Conservation (phyloP, 1,284 basidiomycete genomes). For the Cystobasidium slooffiae region DNA sequence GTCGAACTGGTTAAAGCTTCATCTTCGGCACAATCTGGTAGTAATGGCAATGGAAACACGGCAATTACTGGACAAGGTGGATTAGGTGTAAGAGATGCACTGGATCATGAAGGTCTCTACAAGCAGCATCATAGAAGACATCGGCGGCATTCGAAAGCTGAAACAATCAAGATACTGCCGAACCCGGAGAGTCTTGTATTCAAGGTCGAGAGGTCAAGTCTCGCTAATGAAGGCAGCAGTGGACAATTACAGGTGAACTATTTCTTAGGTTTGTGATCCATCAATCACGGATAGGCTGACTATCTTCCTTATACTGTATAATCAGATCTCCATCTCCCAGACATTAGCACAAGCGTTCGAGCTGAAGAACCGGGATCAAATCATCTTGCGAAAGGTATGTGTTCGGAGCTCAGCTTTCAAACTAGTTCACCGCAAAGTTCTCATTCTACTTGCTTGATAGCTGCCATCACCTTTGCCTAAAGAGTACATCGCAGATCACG, state of each 20-base stretch:
- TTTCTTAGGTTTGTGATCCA: neutral
- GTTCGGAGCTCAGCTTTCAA: neutral
- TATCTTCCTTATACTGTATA: neutral
- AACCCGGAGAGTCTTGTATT: constrained; percentile 21
- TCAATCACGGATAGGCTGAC: neutral
- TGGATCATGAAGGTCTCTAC: neutral
- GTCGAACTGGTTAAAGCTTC: constrained; percentile 34
- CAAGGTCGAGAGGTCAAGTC: constrained; percentile 20
- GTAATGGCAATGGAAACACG: neutral
- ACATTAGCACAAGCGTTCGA: constrained; percentile 53
- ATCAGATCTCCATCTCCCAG: constrained; percentile 48
- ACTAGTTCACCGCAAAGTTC: no score
- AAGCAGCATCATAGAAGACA: neutral
- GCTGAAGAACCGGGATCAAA: constrained; percentile 57
- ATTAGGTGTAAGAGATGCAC: neutral
- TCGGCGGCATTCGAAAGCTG: neutral
- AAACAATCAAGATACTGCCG: neutral
- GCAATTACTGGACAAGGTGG: neutral
- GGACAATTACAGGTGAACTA: constrained; percentile 26
- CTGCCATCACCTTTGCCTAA: constrained; percentile 58
- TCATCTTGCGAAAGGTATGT: constrained; percentile 56
- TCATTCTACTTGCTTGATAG: constrained; percentile 59
- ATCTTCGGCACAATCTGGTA: neutral
- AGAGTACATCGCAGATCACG: constrained; percentile 72
- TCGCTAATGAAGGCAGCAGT: constrained; percentile 34